A percentile compares a stretch with the other conserved stretches of the same genome.
phyloP scores from a whole-genome alignment of 495 filamentous ascomycete genomes.

The Penicillium samsonianum region DNA sequence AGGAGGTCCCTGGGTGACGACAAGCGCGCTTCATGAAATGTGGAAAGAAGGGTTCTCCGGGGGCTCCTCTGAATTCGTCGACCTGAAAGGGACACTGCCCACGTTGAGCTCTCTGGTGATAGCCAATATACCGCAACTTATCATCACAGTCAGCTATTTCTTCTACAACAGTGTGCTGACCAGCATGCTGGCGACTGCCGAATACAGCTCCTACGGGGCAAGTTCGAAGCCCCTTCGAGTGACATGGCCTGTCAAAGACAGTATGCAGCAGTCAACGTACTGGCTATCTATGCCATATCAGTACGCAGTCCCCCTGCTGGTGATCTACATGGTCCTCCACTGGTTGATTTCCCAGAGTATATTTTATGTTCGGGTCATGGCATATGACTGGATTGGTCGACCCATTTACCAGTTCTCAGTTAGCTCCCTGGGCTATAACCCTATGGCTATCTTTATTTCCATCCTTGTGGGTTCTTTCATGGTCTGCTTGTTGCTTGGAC shows the following conservation, averaged over 20 bases:
- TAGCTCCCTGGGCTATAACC: constrained; percentile 31
- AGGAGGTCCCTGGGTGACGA: too few species aligned
- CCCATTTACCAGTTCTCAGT: background rate
- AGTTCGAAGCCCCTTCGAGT: constrained; percentile 45
- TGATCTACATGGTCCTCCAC: constrained; percentile 32
- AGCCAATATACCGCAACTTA: constrained; percentile 46
- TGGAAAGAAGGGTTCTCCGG: too few species aligned
- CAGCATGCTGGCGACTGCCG: constrained; percentile 40
- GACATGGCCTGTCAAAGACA: constrained; percentile 36
- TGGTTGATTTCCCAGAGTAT: constrained; percentile 47
- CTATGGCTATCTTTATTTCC: constrained; percentile 27
- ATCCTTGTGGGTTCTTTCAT: constrained; percentile 29
- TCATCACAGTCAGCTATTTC: constrained; percentile 48
- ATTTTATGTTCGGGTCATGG: constrained; percentile 33
- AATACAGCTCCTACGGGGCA: constrained; percentile 36
- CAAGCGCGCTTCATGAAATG: too few species aligned
- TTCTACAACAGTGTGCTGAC: constrained; percentile 42
- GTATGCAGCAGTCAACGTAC: constrained; percentile 45
- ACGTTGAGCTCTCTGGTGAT: constrained; percentile 13
- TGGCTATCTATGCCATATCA: constrained; percentile 43
- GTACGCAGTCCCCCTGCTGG: constrained; percentile 38
- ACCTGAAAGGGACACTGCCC: background rate
- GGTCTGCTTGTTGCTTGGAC: constrained; percentile 10
- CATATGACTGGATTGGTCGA: constrained; percentile 3
- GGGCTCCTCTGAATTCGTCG: too few species aligned